These are phyloP conservation scores for Nissolia schottii DNA, from an alignment of 306 rosid species.

Conservation along the genomic window DNA sequence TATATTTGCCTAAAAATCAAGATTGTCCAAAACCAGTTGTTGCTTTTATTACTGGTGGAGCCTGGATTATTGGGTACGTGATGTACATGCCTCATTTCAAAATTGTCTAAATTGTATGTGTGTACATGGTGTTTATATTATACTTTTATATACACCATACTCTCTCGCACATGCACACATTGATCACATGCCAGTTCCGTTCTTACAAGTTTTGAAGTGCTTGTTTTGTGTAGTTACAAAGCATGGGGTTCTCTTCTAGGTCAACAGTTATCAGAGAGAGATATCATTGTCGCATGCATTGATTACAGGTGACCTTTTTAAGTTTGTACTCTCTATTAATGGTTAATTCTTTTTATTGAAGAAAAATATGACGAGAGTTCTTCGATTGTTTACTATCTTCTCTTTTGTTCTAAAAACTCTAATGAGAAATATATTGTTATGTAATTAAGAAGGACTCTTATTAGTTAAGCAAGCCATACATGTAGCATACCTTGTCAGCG, in stretches of 20 bases:
- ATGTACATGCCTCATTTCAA: slow-evolving; percentile 1
- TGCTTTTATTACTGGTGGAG: slow-evolving; percentile 93
- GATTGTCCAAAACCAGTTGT: slow-evolving; percentile 76
- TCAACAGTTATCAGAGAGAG: slow-evolving; percentile 81
- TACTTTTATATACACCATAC: background rate
- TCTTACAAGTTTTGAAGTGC: slow-evolving; percentile 19
- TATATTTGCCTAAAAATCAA: slow-evolving; percentile 65
- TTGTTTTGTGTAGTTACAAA: slow-evolving; percentile 61
- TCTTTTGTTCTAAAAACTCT: background rate
- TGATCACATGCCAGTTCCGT: background rate
- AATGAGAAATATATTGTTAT: background rate
- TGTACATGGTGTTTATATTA: too few species aligned
- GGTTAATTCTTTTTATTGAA: background rate
- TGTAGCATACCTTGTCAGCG: background rate
- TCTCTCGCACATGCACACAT: background rate
- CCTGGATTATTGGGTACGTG: slow-evolving; percentile 96
- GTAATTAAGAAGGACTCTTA: background rate
- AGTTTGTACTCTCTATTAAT: background rate
- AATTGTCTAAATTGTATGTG: background rate
- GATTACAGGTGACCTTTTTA: slow-evolving; percentile 70
- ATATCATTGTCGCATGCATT: slow-evolving; percentile 87
- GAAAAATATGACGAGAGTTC: background rate
- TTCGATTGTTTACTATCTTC: background rate
- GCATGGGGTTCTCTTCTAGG: slow-evolving; percentile 98
- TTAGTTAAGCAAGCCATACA: background rate